phyloP scores from a whole-genome alignment of 2,329 filamentous ascomycete species.

The Arthrinium phaeospermum region DNA sequence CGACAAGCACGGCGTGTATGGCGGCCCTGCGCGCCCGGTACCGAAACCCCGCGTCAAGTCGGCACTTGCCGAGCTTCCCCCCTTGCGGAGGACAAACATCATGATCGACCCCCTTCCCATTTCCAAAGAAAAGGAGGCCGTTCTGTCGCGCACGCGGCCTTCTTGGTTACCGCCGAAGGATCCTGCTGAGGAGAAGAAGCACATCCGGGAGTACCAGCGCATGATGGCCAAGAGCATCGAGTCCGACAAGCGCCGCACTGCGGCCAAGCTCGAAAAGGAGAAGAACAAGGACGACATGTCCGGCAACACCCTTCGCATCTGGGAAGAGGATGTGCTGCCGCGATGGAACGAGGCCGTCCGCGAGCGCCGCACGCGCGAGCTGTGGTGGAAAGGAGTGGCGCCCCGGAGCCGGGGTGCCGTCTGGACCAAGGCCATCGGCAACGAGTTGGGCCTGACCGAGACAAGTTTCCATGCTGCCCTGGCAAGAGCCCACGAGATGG shows the following conservation, averaged over 20 bases:
- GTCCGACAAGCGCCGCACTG: conserved; percentile 65
- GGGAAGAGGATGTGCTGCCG: conserved; percentile 78
- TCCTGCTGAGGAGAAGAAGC: conserved; percentile 87
- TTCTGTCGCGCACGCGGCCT: conserved; percentile 78
- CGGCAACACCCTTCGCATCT: conserved; percentile 59
- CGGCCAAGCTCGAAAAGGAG: conserved; percentile 55
- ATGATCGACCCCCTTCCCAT: conserved; percentile 86
- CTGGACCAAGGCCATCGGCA: conserved; percentile 75
- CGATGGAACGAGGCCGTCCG: conserved; percentile 76
- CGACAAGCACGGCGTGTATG: conserved; percentile 51
- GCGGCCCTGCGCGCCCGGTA: conserved; percentile 34
- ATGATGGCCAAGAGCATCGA: conserved; percentile 75
- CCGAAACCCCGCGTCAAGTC: conserved; percentile 64
- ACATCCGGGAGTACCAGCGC: conserved; percentile 83
- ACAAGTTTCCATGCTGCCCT: conserved; percentile 75
- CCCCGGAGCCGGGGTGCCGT: conserved; percentile 72
- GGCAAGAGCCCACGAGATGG: conserved; percentile 67
- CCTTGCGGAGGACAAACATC: conserved; percentile 74
- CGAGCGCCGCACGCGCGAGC: conserved; percentile 72
- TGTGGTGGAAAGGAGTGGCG: conserved; percentile 84
- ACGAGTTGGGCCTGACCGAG: conserved; percentile 71
- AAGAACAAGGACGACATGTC: conserved; percentile 61
- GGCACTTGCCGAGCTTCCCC: conserved; percentile 72
- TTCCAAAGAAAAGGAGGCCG: conserved; percentile 86
- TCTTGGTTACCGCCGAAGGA: conserved; percentile 88